A percentile compares a stretch with the other conserved stretches of the same genome.
Conservation (phyloP, 2,329 filamentous ascomycete genomes). For the Epichloe sp. region DNA sequence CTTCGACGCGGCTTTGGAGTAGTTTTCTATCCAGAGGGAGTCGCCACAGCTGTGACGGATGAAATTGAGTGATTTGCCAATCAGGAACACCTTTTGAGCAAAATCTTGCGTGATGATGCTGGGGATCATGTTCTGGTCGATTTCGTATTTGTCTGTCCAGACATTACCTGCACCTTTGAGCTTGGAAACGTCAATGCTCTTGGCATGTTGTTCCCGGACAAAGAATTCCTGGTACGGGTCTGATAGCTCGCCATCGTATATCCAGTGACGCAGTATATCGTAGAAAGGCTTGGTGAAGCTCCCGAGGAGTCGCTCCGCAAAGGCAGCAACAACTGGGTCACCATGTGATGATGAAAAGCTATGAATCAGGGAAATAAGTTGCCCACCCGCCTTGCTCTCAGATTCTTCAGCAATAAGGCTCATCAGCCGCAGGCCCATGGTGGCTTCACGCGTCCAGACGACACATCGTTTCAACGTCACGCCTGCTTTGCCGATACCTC, state of each 20-base stretch:
- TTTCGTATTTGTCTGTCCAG: slow-evolving; percentile 94
- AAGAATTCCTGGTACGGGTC: slow-evolving; percentile 96
- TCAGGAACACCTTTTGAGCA: slow-evolving; percentile 90
- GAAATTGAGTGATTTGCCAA: slow-evolving; percentile 96
- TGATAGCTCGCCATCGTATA: slow-evolving; percentile 95
- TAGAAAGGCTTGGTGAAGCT: slow-evolving; percentile 93
- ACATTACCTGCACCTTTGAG: slow-evolving; percentile 67
- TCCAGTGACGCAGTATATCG: slow-evolving; percentile 90
- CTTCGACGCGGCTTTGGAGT: slow-evolving; percentile 85
- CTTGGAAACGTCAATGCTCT: slow-evolving; percentile 35
- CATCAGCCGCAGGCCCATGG: slow-evolving; percentile 88
- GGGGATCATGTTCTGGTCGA: slow-evolving; percentile 75
- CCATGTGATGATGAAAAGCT: slow-evolving; percentile 87
- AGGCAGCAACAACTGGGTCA: slow-evolving; percentile 84
- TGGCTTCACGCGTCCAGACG: slow-evolving; percentile 94
- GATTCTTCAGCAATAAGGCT: slow-evolving; percentile 89
- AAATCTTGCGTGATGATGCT: slow-evolving; percentile 90
- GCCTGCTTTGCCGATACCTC: slow-evolving; percentile 68
- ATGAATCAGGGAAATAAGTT: slow-evolving; percentile 88
- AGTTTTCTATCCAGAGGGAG: slow-evolving; percentile 82
- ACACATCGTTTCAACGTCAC: slow-evolving; percentile 93
- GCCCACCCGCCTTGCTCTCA: slow-evolving; percentile 68
- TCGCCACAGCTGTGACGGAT: slow-evolving; percentile 93
- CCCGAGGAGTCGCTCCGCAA: slow-evolving; percentile 76
- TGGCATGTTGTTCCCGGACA: slow-evolving; percentile 61